Conservation (phyloP, 768 basidiomycete genomes). For the Leccinellum rugosiceps region DNA sequence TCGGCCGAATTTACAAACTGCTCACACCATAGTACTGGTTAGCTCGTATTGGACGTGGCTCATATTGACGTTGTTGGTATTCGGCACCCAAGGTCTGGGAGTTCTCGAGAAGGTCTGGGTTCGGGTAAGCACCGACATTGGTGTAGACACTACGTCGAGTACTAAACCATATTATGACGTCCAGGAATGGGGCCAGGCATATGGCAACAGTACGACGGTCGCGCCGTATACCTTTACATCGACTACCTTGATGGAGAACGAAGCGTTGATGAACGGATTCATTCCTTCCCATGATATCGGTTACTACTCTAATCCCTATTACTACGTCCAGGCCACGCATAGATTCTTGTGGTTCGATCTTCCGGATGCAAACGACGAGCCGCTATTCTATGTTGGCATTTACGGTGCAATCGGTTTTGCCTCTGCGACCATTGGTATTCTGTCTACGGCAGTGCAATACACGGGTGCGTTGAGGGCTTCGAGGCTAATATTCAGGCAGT, state of each 20-base stretch:
- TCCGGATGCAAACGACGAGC: constrained; percentile 55
- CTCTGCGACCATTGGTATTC: constrained; percentile 45
- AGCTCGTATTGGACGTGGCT: constrained; percentile 34
- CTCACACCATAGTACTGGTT: neutral
- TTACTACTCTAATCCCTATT: constrained; percentile 16
- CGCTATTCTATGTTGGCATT: constrained; percentile 68
- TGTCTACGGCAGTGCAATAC: constrained; percentile 52
- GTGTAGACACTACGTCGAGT: neutral
- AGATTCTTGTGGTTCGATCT: constrained; percentile 18
- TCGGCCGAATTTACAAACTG: neutral
- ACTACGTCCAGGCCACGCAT: constrained; percentile 13
- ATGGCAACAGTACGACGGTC: constrained; percentile 6
- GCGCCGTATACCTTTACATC: constrained; percentile 20
- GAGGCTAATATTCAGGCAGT: constrained; percentile 39
- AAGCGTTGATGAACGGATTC: constrained; percentile 25
- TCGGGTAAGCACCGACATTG: constrained; percentile 13
- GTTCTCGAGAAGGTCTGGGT: constrained; percentile 32
- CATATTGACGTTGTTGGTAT: constrained; percentile 20
- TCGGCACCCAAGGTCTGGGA: constrained; percentile 23
- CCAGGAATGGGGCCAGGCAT: constrained; percentile 31
- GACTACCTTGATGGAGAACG: constrained; percentile 25
- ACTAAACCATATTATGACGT: neutral
- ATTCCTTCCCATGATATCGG: constrained; percentile 17
- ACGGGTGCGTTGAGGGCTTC: constrained; percentile 45
- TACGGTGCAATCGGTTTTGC: constrained; percentile 60